Conservation (phyloP, 768 basidiomycete genomes). For the Podaxis rugospora region DNA sequence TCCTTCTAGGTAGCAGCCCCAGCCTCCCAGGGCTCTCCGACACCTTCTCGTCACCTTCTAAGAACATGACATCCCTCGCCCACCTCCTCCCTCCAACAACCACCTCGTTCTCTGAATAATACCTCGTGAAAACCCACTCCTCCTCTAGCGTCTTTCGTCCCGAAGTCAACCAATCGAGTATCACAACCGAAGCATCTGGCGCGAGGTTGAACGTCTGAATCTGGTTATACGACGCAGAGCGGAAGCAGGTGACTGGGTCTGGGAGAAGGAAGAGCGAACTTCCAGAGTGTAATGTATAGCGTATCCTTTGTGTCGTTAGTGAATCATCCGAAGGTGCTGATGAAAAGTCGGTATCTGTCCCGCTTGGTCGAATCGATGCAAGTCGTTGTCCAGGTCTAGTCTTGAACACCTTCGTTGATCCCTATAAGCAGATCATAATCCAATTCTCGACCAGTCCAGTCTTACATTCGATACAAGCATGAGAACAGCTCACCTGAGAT, state of each 20-base stretch:
- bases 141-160: constrained; percentile 82
- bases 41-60: constrained; percentile 45
- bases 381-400: constrained; percentile 56
- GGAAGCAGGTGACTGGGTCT: constrained; percentile 92
- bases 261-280: constrained; percentile 79
- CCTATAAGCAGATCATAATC: constrained; percentile 37
- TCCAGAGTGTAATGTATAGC: constrained; percentile 45
- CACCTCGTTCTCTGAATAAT: constrained; percentile 84
- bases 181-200: constrained; percentile 54
- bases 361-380: constrained; percentile 32
- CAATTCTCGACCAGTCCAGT: background rate
- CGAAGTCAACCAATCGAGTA: constrained; percentile 91
- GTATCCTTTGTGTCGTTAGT: constrained; percentile 60
- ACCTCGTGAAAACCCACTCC: constrained; percentile 84
- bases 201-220: constrained; percentile 73
- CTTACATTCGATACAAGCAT: background rate
- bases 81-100: constrained; percentile 59
- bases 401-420: constrained; percentile 95
- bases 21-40: constrained; percentile 4
- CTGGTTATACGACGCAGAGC: constrained; percentile 77
- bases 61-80: constrained; percentile 72
- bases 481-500: constrained; percentile 65
- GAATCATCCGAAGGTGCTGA: constrained; percentile 11
- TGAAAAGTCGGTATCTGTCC: background rate
- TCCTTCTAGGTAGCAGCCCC: constrained; percentile 33